Percentiles rank a stretch among this genome's conserved stretches.
Conservation (phyloP, 140 eudicot species). For the Erigeron philadelphicus region DNA sequence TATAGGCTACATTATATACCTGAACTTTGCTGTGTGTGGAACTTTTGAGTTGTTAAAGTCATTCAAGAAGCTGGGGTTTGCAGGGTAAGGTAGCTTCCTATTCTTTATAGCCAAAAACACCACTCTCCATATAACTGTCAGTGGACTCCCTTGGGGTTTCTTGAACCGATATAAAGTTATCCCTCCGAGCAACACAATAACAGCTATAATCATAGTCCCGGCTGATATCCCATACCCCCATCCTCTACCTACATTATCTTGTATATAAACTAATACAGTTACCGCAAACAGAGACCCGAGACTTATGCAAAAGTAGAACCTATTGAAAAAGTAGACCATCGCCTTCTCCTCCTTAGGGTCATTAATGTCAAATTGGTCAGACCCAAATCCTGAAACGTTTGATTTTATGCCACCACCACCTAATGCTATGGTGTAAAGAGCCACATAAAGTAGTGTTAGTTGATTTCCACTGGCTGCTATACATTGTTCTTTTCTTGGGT, state of each 20-base stretch:
- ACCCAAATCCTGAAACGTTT: slow-evolving; percentile 91
- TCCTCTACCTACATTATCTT: slow-evolving; percentile 89
- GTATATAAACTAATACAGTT: slow-evolving; percentile 73
- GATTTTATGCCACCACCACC: slow-evolving; percentile 97
- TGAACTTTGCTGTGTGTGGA: slow-evolving; percentile 52
- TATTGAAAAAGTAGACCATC: slow-evolving; percentile 83
- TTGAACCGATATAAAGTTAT: slow-evolving; percentile 62
- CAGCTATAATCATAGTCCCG: slow-evolving; percentile 75
- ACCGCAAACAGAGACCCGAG: slow-evolving; percentile 88
- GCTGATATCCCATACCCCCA: slow-evolving; percentile 95
- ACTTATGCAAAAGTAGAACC: slow-evolving; percentile 82
- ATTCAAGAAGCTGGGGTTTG: slow-evolving; percentile 46
- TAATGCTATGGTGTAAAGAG: slow-evolving; percentile 84
- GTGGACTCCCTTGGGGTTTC: slow-evolving; percentile 83
- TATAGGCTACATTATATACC: slow-evolving; percentile 34
- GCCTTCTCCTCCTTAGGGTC: slow-evolving; percentile 73
- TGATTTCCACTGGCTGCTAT: slow-evolving; percentile 67
- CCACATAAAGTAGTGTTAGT: slow-evolving; percentile 62
- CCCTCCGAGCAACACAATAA: slow-evolving; percentile 60
- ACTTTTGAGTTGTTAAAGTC: slow-evolving; percentile 48
- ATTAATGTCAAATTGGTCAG: slow-evolving; percentile 79
- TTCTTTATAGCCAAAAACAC: slow-evolving; percentile 59
- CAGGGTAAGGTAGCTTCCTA: slow-evolving; percentile 51
- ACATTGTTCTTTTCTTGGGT: slow-evolving; percentile 46
- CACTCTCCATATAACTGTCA: slow-evolving; percentile 84